These are phyloP conservation scores for Nicotiana tomentosiformis DNA, from an alignment of 257 asterid species.

Conservation along the genomic window DNA sequence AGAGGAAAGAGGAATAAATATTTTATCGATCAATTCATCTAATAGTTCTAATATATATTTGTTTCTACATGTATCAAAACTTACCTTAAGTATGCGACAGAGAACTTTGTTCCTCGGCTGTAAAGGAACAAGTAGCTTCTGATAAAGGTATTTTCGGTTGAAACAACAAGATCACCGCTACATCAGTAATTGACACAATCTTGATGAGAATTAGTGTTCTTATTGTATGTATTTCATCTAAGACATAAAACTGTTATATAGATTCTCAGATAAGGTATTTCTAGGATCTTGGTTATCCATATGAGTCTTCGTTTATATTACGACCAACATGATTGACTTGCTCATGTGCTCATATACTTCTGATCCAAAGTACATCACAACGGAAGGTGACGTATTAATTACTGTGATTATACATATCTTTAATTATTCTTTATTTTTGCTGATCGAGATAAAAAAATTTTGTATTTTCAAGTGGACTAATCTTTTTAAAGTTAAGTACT, in stretches of 20 bases:
- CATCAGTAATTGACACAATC: conserved; percentile 22
- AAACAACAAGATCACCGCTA: conserved; percentile 47
- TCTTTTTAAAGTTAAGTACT: conserved; percentile 34
- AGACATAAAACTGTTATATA: too few relatives aligned
- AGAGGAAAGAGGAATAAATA: too few relatives aligned
- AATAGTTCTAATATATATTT: too few relatives aligned
- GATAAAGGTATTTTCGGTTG: conserved; percentile 38
- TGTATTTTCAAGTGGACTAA: conserved; percentile 32
- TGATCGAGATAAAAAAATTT: not conserved
- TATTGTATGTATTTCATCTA: too few relatives aligned
- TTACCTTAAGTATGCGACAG: conserved; percentile 38
- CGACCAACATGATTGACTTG: too few relatives aligned
- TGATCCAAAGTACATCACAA: not conserved
- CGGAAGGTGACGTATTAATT: conserved; percentile 22
- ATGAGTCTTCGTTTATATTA: too few relatives aligned
- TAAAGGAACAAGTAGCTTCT: conserved; percentile 30
- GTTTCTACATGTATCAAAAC: conserved; percentile 40
- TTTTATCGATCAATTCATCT: too few relatives aligned
- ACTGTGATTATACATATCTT: not conserved
- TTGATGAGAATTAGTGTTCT: not conserved
- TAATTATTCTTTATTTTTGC: not conserved
- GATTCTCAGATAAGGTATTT: too few relatives aligned
- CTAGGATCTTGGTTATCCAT: too few relatives aligned
- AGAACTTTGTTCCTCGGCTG: conserved; percentile 29
- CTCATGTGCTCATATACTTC: too few relatives aligned